Percentiles rank a stretch among this genome's conserved stretches.
Evolutionary conservation across 73 alveolate genomes (phyloP).

Genomic region (Symbiodinium natans): DNA sequence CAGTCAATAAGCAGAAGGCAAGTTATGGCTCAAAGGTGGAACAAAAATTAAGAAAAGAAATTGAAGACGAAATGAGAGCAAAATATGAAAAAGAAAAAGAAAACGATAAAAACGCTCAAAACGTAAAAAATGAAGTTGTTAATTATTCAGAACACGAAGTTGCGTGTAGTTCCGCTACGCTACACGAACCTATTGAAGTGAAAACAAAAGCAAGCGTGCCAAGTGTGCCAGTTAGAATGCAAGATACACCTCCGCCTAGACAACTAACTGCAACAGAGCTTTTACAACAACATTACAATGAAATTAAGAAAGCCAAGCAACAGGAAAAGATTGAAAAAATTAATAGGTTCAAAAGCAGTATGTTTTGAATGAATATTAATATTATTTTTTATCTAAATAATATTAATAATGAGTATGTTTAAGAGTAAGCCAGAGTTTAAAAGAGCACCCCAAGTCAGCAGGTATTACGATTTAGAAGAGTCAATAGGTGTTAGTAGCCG

Average conservation of each 20-base stretch:
- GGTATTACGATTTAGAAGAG: not conserved
- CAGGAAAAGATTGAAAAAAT: not conserved
- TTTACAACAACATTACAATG: not conserved
- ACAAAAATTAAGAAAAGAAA: not conserved
- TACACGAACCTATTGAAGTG: not conserved
- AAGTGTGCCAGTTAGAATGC: not conserved
- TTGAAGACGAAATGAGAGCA: not conserved
- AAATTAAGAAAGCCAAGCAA: not conserved
- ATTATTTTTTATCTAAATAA: too few relatives aligned
- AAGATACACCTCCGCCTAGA: not conserved
- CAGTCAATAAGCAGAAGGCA: not conserved
- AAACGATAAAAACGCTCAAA: too few relatives aligned
- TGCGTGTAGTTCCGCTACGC: too few relatives aligned
- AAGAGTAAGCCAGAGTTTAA: not conserved
- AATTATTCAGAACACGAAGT: too few relatives aligned
- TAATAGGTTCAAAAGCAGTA: conserved; percentile 14
- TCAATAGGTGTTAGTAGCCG: not conserved
- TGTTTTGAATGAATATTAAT: not conserved
- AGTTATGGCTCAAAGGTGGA: not conserved
- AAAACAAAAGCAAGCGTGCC: not conserved
- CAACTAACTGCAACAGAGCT: not conserved
- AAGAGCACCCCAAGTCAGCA: not conserved
- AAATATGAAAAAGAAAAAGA: not conserved
- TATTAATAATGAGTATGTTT: not conserved
- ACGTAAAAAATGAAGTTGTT: too few relatives aligned